These are phyloP conservation scores for Theileria annulata DNA, from an alignment of 169 alveolate genomes.

Conservation along the genomic window DNA sequence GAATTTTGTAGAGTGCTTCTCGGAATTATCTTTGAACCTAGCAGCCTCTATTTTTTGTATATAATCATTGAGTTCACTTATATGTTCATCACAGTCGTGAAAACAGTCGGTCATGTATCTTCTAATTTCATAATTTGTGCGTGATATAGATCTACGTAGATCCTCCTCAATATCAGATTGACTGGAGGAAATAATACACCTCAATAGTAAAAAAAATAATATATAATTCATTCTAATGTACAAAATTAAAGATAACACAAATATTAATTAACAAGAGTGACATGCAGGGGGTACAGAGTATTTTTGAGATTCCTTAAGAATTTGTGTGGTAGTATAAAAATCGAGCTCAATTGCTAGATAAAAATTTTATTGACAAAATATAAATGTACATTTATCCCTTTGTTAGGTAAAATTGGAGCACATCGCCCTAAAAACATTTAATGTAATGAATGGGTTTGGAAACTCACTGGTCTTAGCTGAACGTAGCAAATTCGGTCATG, in stretches of 20 bases:
- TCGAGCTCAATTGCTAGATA: no score
- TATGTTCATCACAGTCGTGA: not conserved
- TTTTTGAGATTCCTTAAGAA: not conserved
- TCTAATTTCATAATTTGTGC: not conserved
- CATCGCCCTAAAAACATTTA: conserved; percentile 44
- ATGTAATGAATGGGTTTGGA: not conserved
- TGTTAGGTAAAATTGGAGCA: conserved; percentile 50
- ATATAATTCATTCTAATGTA: not conserved
- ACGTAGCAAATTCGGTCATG: conserved; percentile 63
- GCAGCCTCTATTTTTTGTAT: not conserved
- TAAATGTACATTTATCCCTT: conserved; percentile 29
- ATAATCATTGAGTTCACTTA: not conserved
- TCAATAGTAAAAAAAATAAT: no score
- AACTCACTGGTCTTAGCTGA: conserved; percentile 63
- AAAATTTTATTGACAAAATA: no score
- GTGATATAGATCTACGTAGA: not conserved
- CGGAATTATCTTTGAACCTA: conserved; percentile 15
- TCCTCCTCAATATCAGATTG: not conserved
- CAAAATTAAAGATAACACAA: not conserved
- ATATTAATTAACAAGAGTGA: not conserved
- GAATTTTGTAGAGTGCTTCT: conserved; percentile 1
- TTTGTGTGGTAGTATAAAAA: not conserved
- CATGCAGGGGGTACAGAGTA: not conserved
- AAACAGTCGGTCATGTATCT: not conserved
- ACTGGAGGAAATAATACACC: not conserved